Base-by-base conservation (phyloP, 1,284 basidiomycete species). In the Lentinus polychrous region DNA sequence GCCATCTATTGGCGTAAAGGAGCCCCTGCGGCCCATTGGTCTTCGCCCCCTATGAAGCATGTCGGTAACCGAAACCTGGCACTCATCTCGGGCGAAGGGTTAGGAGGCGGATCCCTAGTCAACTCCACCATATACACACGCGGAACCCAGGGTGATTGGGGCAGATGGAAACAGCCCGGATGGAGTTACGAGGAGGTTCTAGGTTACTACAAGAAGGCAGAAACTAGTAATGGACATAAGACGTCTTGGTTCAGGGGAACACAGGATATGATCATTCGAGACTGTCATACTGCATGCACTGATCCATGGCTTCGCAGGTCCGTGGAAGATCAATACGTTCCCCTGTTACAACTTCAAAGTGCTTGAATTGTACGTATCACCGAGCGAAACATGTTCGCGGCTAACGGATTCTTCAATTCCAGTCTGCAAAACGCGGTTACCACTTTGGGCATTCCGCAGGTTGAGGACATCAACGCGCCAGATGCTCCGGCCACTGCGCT, bases 121-220 rank as follows among this genome's bases (percentile, higher is more conserved):
- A 76, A 75, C 50, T 62, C 56, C 27, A 58, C 65, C 56, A 45
- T 67, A 46, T 70, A 70, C 44, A 62, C 60, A 1, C 58, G 67
- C 8, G 62, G 63, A 2, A 40, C 59, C 3, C 58, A 64, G 11
- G 61, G 57, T 0, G 66, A 69, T 40, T 70, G 62, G 43, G 58
- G 67, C 35, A 50, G 55, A 12, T 70, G 67, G 69, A 54, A 48
- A n/a, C 44, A 52, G 4, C 48, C 48, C 32, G 66, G 65, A 1
- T 71, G 67, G 67, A 55, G 57, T 14, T 70, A 58, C 48, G 53
- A 61, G 2, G 62, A 67, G 4, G 45, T 70, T 7, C 45, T 61
- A 35, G 61, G 62, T 1, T 66, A 63, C 39, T 70, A 70, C 50
- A 51, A 55, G 5, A 67, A 63, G 43, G 58, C 62, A 22, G 45